These are phyloP conservation scores for Backusella westeae DNA, from an alignment of 192 early-diverging fungal species.

Conservation along the genomic window DNA sequence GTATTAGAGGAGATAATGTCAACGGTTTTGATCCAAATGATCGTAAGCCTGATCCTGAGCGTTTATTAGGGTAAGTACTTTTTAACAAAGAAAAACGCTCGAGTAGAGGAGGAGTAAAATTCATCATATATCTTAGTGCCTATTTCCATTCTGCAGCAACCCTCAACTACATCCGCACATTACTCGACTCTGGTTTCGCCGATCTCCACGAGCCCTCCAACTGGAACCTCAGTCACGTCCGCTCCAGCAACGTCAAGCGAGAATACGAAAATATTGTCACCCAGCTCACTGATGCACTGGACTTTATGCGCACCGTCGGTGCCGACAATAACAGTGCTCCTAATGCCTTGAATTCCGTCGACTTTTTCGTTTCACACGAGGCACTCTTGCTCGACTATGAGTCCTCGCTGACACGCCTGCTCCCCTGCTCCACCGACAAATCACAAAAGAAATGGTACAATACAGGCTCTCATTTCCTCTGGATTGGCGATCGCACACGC, in stretches of 20 bases:
- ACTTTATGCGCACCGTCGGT: conserved; percentile 95
- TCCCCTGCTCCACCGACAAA: conserved; percentile 47
- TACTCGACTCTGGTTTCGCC: conserved; percentile 81
- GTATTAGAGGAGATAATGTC: conserved; percentile 88
- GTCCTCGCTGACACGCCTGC: conserved; percentile 72
- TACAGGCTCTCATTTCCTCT: conserved; percentile 93
- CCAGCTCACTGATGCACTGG: conserved; percentile 81
- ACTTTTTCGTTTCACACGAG: conserved; percentile 95
- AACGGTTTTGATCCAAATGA: conserved; percentile 89
- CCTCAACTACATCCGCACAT: conserved; percentile 88
- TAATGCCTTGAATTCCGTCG: conserved; percentile 70
- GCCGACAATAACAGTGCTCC: conserved; percentile 54
- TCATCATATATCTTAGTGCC: conserved; percentile 43
- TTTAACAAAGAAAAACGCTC: neutral
- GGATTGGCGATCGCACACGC: conserved; percentile 98
- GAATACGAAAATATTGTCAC: conserved; percentile 93
- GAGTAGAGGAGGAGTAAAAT: neutral
- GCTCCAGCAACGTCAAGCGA: conserved; percentile 66
- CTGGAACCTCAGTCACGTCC: conserved; percentile 92
- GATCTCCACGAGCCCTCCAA: conserved; percentile 88
- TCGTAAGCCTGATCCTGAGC: conserved; percentile 88
- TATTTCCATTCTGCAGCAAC: conserved; percentile 99
- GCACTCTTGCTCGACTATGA: conserved; percentile 95
- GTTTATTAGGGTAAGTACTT: conserved; percentile 66
- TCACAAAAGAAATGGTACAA: conserved; percentile 77